Evolutionary conservation across 495 filamentous ascomycete genomes (phyloP).

Genomic region (Talaromyces trachyspermus): DNA sequence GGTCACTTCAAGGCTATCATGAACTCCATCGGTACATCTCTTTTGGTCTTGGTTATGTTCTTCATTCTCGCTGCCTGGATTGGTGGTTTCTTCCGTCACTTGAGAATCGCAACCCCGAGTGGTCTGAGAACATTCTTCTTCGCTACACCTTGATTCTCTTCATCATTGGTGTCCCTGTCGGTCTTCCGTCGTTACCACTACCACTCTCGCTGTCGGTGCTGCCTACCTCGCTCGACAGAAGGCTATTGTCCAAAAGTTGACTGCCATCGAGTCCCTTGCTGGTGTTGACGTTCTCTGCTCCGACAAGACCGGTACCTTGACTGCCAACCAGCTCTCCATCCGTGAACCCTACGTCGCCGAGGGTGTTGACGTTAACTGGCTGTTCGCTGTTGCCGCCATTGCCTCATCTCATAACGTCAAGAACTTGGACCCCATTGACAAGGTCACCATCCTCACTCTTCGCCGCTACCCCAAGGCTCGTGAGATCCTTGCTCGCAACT

Average conservation of each 20-base stretch:
- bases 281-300: conserved; percentile 72
- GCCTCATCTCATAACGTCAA: conserved; percentile 73
- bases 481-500: conserved; percentile 61
- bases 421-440: conserved; percentile 71
- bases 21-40: conserved; percentile 70
- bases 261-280: conserved; percentile 68
- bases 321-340: conserved; percentile 68
- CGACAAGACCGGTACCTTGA: conserved; percentile 74
- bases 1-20: conserved; percentile 81
- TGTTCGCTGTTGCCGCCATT: conserved; percentile 70
- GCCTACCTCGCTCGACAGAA: conserved; percentile 68
- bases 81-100: conserved; percentile 67
- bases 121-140: conserved; percentile 47
- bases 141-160: conserved; percentile 61
- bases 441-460: conserved; percentile 66
- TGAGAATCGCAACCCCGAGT: conserved; percentile 57
- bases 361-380: conserved; percentile 72
- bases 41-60: conserved; percentile 65
- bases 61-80: conserved; percentile 68
- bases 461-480: conserved; percentile 67
- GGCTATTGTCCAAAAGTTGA: conserved; percentile 70
- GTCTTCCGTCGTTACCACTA: conserved; percentile 71
- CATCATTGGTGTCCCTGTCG: conserved; percentile 69
- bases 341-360: conserved; percentile 69
- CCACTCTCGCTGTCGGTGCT: conserved; percentile 67